These are phyloP conservation scores for Fusarium nisikadoi DNA, from an alignment of 2,329 filamentous ascomycete species.

Conservation along the genomic window DNA sequence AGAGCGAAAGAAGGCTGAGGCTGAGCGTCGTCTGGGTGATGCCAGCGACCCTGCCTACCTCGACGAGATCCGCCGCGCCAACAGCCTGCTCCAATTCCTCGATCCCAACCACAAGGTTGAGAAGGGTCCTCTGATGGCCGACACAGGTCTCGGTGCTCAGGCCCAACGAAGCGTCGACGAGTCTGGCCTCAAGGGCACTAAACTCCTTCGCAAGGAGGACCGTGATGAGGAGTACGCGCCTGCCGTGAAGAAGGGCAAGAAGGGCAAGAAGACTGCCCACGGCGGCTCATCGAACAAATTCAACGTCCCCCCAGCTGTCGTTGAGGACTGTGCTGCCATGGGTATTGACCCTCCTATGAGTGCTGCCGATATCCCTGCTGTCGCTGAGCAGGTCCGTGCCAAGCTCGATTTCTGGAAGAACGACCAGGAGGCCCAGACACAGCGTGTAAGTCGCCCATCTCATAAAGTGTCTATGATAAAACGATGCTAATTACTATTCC, in stretches of 20 bases:
- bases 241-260: constrained; percentile 87
- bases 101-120: constrained; percentile 78
- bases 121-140: constrained; percentile 71
- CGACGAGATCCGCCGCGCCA: constrained; percentile 90
- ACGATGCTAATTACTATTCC: constrained; percentile 45
- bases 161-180: constrained; percentile 86
- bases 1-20: constrained; percentile 79
- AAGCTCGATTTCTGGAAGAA: constrained; percentile 93
- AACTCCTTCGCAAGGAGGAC: constrained; percentile 85
- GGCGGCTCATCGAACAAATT: constrained; percentile 67
- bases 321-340: constrained; percentile 88
- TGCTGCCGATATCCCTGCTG: constrained; percentile 80
- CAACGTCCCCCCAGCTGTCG: constrained; percentile 89
- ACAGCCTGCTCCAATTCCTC: constrained; percentile 89
- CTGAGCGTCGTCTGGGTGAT: constrained; percentile 80
- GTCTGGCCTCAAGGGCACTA: constrained; percentile 84
- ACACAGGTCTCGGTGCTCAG: constrained; percentile 80
- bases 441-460: constrained; percentile 74
- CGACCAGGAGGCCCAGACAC: constrained; percentile 88
- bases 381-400: constrained; percentile 88
- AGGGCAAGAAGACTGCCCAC: constrained; percentile 73
- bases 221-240: constrained; percentile 87
- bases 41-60: constrained; percentile 88
- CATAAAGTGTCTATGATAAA: not conserved
- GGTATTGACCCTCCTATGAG: constrained; percentile 89